phyloP scores from a whole-genome alignment of 371 early-diverging fungal genomes.

The Mycotypha africana region DNA sequence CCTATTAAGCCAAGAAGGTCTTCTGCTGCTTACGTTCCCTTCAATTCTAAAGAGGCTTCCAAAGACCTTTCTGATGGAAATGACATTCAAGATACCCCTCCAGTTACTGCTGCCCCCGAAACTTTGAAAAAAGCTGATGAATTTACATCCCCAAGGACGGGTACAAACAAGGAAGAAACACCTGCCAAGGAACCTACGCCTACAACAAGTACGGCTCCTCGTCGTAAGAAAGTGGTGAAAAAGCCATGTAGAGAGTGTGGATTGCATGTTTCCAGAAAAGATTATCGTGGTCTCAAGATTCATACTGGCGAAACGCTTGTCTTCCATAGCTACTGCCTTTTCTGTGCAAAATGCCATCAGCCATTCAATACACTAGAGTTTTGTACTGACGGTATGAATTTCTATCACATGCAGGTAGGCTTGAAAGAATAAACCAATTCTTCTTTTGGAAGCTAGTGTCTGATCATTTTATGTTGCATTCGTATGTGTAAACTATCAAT shows the following conservation, averaged over 20 bases:
- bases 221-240: slow-evolving; percentile 9
- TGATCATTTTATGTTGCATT: no score
- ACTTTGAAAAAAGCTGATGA: neutral
- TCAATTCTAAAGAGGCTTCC: neutral
- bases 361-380: slow-evolving; percentile 24
- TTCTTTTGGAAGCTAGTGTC: no score
- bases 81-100: no score
- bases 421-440: neutral
- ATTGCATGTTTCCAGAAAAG: slow-evolving; percentile 18
- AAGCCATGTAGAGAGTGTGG: slow-evolving; percentile 21
- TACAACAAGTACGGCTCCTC: slow-evolving; percentile 5
- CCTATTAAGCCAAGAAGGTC: slow-evolving; percentile 4
- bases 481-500: no score
- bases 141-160: neutral
- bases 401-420: slow-evolving; percentile 38
- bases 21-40: slow-evolving; percentile 8
- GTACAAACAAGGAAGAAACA: neutral
- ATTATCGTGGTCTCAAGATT: slow-evolving; percentile 18
- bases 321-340: slow-evolving; percentile 12
- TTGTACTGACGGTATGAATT: slow-evolving; percentile 33
- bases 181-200: neutral
- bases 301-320: slow-evolving; percentile 9
- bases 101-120: no score
- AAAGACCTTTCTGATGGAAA: neutral
- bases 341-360: slow-evolving; percentile 18